Percentiles rank a stretch among this genome's conserved stretches.
phyloP scores from a whole-genome alignment of 441 rosid species.

The Corymbia calophylla region DNA sequence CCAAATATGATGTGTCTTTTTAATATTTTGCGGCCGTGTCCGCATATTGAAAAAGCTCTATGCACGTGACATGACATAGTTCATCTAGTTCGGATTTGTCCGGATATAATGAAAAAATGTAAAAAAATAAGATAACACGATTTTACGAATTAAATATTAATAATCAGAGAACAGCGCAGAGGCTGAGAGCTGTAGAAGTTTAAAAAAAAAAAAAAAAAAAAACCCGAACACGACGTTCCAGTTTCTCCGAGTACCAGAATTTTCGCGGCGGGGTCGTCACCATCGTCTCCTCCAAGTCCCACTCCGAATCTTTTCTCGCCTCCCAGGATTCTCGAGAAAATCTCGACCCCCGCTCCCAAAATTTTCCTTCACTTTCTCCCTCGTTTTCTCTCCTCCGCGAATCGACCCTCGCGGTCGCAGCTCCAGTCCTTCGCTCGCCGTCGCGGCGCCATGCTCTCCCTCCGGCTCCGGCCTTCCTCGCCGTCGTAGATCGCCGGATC shows the following conservation, averaged over 20 bases:
- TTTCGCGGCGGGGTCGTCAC: background rate
- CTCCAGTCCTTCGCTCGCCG: background rate
- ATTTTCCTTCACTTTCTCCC: background rate
- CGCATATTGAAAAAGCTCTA: background rate
- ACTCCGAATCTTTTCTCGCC: background rate
- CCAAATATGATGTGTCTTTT: fast-evolving
- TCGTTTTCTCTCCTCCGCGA: background rate
- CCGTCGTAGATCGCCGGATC: background rate
- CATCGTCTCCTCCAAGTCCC: background rate
- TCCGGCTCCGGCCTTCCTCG: background rate
- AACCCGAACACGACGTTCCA: background rate
- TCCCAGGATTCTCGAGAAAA: background rate
- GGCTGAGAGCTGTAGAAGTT: background rate
- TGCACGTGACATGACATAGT: fast-evolving
- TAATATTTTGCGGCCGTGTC: fast-evolving
- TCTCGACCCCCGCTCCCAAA: background rate
- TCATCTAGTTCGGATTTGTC: background rate
- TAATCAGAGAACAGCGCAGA: background rate
- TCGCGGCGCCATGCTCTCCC: background rate
- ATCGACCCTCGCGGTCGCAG: background rate
- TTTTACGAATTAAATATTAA: background rate
- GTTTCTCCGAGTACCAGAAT: background rate
- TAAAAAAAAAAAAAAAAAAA: background rate
- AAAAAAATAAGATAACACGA: background rate
- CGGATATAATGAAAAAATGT: background rate